These are phyloP conservation scores for Eucalyptus brandiana DNA, from an alignment of 345 rosid species.

Conservation along the genomic window DNA sequence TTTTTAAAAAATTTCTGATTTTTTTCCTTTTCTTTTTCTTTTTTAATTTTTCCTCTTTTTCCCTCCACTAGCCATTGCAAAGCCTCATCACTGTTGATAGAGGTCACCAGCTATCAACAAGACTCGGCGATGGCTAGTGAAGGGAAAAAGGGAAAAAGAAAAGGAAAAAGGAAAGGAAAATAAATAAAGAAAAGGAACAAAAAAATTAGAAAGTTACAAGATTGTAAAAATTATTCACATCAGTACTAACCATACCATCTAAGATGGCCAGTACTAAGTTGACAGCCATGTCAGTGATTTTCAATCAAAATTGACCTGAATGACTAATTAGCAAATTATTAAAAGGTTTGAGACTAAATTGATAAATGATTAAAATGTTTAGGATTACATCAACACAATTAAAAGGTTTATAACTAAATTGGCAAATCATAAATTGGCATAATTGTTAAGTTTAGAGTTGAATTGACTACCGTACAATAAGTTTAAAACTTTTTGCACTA, in stretches of 20 bases:
- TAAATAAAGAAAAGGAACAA: too few relatives aligned
- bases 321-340: background rate
- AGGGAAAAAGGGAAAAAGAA: background rate
- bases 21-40: too few relatives aligned
- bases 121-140: rapidly evolving
- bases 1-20: too few relatives aligned
- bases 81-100: too few relatives aligned
- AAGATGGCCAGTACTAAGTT: rapidly evolving
- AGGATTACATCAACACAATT: too few relatives aligned
- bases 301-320: rapidly evolving
- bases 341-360: background rate
- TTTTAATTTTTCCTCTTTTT: too few relatives aligned
- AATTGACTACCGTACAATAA: rapidly evolving
- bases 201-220: too few relatives aligned
- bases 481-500: background rate
- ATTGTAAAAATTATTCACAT: too few relatives aligned
- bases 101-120: background rate
- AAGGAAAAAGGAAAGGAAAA: too few relatives aligned
- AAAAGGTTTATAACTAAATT: too few relatives aligned
- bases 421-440: rapidly evolving
- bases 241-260: rapidly evolving
- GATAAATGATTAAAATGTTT: too few relatives aligned
- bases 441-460: too few relatives aligned
- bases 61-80: rapidly evolving
- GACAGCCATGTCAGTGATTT: rapidly evolving